These are phyloP conservation scores for Actinomucor elegans DNA, from an alignment of 371 early-diverging fungal species.

Conservation along the genomic window DNA sequence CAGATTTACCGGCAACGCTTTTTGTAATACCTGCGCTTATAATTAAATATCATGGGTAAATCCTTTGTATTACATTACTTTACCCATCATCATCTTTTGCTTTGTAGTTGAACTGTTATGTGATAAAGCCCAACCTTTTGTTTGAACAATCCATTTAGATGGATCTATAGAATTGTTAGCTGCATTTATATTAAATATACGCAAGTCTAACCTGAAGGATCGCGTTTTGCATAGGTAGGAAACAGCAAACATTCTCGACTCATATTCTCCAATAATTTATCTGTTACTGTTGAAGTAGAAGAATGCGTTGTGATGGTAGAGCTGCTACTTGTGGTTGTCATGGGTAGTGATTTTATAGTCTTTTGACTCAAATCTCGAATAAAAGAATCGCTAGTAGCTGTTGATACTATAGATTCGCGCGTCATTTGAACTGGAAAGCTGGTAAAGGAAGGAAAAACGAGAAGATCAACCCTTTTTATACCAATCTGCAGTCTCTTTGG, in stretches of 20 bases:
- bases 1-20: constrained; percentile 31
- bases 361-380: too few species aligned
- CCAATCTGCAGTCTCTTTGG: too few species aligned
- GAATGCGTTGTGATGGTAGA: too few species aligned
- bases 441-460: too few species aligned
- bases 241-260: constrained; percentile 22
- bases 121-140: constrained; percentile 45
- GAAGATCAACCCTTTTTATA: too few species aligned
- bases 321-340: too few species aligned
- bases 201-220: constrained; percentile 14
- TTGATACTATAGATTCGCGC: too few species aligned
- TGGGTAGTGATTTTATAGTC: too few species aligned
- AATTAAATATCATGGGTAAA: background rate
- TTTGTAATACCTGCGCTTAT: constrained; percentile 31
- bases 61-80: background rate
- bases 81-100: constrained; percentile 40
- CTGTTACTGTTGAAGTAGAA: too few species aligned
- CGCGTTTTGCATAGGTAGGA: constrained; percentile 25
- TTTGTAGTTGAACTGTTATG: constrained; percentile 30
- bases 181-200: background rate
- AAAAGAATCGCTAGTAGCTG: too few species aligned
- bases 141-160: constrained; percentile 34
- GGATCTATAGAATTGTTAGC: constrained; percentile 9
- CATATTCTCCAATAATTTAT: background rate
- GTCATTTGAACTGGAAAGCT: too few species aligned